A percentile compares a stretch with the other conserved stretches of the same genome.
phyloP scores from a whole-genome alignment of 495 filamentous ascomycete species.

The Aspergillus incahuasiensis region DNA sequence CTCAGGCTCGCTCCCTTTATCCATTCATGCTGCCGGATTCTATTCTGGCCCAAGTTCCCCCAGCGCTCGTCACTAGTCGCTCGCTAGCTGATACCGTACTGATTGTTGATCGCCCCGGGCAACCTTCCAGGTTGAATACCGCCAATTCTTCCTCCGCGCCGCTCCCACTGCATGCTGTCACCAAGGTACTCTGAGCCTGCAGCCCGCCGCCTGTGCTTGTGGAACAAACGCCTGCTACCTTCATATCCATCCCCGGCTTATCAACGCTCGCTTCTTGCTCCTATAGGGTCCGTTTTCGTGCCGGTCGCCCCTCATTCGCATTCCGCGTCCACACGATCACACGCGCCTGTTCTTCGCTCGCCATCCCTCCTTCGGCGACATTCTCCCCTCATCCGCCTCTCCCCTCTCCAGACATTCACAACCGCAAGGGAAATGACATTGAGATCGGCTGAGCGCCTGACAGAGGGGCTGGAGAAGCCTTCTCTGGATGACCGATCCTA shows the following conservation, averaged over 20 bases:
- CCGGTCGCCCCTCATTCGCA: constrained; percentile 18
- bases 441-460: constrained; percentile 60
- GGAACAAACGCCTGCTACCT: constrained; percentile 24
- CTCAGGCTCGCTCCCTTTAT: constrained; percentile 3
- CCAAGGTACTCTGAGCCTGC: constrained; percentile 37
- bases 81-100: neutral
- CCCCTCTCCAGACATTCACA: constrained; percentile 17
- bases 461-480: constrained; percentile 80
- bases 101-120: constrained; percentile 3
- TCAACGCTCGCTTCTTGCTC: constrained; percentile 17
- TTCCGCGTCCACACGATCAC: constrained; percentile 17
- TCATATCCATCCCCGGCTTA: constrained; percentile 19
- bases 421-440: constrained; percentile 25
- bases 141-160: neutral
- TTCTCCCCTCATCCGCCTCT: neutral
- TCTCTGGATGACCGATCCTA: constrained; percentile 86
- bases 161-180: constrained; percentile 21
- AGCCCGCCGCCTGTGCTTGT: constrained; percentile 26
- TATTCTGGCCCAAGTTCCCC: neutral
- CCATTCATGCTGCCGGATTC: neutral
- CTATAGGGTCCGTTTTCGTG: constrained; percentile 12
- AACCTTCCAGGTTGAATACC: constrained; percentile 7
- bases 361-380: constrained; percentile 1
- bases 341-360: constrained; percentile 10
- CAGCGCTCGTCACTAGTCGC: neutral